A percentile compares a stretch with the other conserved stretches of the same genome.
Evolutionary conservation across 108 stramenopile species (phyloP).

Genomic region (Skeletonema menzelii): DNA sequence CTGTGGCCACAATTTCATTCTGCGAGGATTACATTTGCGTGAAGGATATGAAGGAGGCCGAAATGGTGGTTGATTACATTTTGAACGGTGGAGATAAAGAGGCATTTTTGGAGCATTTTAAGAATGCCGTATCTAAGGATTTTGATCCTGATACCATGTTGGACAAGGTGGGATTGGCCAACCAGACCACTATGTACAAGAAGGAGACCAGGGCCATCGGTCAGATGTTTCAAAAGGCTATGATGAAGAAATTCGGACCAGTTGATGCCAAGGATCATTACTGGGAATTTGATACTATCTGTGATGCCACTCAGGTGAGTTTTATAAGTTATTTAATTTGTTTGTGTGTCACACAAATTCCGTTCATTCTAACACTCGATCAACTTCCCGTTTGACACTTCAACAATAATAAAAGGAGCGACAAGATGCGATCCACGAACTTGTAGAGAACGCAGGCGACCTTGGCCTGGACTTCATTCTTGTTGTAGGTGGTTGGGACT

Average conservation of each 20-base stretch:
- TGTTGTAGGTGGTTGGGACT: slow-evolving; percentile 96
- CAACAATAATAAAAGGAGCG: slow-evolving; percentile 55
- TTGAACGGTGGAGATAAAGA: slow-evolving; percentile 91
- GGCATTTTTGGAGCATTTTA: slow-evolving; percentile 86
- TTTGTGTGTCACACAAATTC: not conserved
- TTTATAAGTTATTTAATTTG: not conserved
- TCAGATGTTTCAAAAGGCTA: slow-evolving; percentile 88
- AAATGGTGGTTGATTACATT: slow-evolving; percentile 94
- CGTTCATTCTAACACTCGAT: not conserved
- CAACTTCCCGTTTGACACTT: not conserved
- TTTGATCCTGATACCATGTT: slow-evolving; percentile 97
- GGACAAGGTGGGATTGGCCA: slow-evolving; percentile 92
- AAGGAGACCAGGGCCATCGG: slow-evolving; percentile 96
- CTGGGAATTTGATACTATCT: slow-evolving; percentile 96
- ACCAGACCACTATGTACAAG: slow-evolving; percentile 99
- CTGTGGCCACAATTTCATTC: slow-evolving; percentile 90
- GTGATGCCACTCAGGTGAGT: slow-evolving; percentile 95
- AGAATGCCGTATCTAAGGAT: slow-evolving; percentile 88
- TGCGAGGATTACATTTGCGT: slow-evolving; percentile 95
- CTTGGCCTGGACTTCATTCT: slow-evolving; percentile 92
- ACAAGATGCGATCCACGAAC: slow-evolving; percentile 94
- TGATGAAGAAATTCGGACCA: slow-evolving; percentile 91
- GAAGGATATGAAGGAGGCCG: slow-evolving; percentile 94
- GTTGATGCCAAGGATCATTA: slow-evolving; percentile 79
- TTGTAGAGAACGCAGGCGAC: slow-evolving; percentile 72